Evolutionary conservation across 2,329 filamentous ascomycete species (phyloP).

Genomic region (Fusarium pseudograminearum): DNA sequence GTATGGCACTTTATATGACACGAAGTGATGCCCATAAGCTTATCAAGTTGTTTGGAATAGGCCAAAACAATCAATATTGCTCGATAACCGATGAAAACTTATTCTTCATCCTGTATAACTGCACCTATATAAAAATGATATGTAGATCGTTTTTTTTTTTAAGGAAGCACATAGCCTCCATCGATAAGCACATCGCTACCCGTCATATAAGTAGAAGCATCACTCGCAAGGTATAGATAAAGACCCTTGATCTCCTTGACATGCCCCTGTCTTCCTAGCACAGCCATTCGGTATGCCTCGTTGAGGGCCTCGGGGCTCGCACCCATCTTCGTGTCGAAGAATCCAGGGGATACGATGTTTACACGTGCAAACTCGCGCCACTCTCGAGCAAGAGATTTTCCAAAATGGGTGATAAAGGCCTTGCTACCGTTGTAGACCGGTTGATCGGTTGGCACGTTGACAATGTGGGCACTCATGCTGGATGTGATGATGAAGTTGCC

Average conservation of each 20-base stretch:
- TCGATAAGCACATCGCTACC: slow-evolving; percentile 36
- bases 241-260: slow-evolving; percentile 74
- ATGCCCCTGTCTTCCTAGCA: slow-evolving; percentile 68
- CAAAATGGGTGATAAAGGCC: slow-evolving; percentile 66
- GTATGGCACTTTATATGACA: too few species aligned
- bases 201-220: slow-evolving; percentile 52
- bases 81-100: background rate
- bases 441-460: slow-evolving; percentile 64
- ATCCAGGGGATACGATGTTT: slow-evolving; percentile 62
- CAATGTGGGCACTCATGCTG: slow-evolving; percentile 62
- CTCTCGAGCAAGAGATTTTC: slow-evolving; percentile 65
- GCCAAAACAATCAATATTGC: background rate
- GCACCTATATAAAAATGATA: background rate
- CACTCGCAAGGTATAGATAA: slow-evolving; percentile 65
- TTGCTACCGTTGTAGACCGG: slow-evolving; percentile 68
- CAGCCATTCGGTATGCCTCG: slow-evolving; percentile 63
- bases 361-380: slow-evolving; percentile 68
- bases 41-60: too few species aligned
- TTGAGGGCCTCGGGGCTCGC: slow-evolving; percentile 58
- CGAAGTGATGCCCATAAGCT: background rate
- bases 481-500: slow-evolving; percentile 65
- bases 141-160: too few species aligned
- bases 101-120: background rate
- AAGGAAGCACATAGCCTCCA: slow-evolving; percentile 35
- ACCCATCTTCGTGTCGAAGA: slow-evolving; percentile 66